These are phyloP conservation scores for Diaporthe australafricana DNA, from an alignment of 2,329 filamentous ascomycete genomes.

Conservation along the genomic window DNA sequence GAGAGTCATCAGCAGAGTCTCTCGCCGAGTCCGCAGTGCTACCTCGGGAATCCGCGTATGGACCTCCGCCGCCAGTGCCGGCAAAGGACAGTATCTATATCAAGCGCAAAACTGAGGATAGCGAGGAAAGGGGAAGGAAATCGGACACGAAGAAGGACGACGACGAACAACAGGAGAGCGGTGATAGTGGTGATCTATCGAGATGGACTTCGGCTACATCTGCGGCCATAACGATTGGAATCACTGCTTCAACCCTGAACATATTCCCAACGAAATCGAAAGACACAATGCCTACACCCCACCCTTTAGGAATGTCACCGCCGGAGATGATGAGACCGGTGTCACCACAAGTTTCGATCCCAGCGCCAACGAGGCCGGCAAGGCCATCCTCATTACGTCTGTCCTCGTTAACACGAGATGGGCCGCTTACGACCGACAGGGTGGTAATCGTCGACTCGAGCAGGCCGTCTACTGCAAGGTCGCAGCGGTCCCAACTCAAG, in stretches of 20 bases:
- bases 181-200: not conserved
- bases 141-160: not conserved
- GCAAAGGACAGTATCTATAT: conserved; percentile 28
- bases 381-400: conserved; percentile 29
- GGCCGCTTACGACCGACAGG: conserved; percentile 18
- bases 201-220: conserved; percentile 20
- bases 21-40: conserved; percentile 25
- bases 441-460: conserved; percentile 42
- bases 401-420: conserved; percentile 20
- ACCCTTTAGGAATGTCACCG: conserved; percentile 33
- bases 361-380: conserved; percentile 10
- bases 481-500: conserved; percentile 32
- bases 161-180: conserved; percentile 1
- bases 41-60: conserved; percentile 28
- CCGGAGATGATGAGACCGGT: not conserved
- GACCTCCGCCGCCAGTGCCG: conserved; percentile 32
- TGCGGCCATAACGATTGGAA: conserved; percentile 4
- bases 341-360: not conserved
- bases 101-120: not conserved
- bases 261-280: not conserved
- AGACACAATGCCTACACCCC: not conserved
- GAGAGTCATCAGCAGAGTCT: conserved; percentile 19
- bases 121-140: not conserved
- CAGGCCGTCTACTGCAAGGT: conserved; percentile 40
- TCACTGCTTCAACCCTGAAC: not conserved